Conservation (phyloP, 2,329 filamentous ascomycete species). For the Dothistroma pini region DNA sequence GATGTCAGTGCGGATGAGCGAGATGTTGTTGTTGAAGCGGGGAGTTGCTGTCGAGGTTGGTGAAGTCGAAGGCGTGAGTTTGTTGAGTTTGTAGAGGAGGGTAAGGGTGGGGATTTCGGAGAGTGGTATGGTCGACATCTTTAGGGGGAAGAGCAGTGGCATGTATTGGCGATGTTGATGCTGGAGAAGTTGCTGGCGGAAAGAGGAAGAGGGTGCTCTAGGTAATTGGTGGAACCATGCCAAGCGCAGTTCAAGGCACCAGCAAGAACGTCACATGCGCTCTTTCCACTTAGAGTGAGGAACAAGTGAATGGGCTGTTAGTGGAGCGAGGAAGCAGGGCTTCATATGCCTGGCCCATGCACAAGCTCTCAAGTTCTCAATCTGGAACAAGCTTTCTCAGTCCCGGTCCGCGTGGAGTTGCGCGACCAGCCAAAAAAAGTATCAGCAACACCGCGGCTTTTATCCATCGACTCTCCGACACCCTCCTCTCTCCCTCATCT, state of each 20-base stretch:
- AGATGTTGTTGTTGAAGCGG: slow-evolving; percentile 65
- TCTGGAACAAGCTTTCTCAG: neutral
- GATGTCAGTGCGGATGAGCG: slow-evolving; percentile 72
- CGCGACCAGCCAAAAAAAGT: neutral
- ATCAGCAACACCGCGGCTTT: neutral
- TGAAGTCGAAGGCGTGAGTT: slow-evolving; percentile 39
- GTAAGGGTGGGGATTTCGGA: slow-evolving; percentile 60
- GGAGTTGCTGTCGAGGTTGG: slow-evolving; percentile 43
- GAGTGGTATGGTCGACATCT: slow-evolving; percentile 37
- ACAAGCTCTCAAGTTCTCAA: neutral
- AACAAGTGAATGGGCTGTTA: neutral
- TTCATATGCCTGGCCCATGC: neutral
- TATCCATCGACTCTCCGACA: neutral
- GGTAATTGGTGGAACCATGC: neutral
- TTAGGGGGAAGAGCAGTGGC: slow-evolving; percentile 8
- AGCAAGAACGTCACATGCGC: neutral
- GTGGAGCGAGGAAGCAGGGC: neutral
- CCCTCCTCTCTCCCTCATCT: neutral
- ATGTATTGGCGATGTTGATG: neutral
- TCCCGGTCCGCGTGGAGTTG: neutral
- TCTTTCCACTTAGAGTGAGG: neutral
- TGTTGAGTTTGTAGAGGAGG: slow-evolving; percentile 60
- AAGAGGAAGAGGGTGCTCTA: neutral
- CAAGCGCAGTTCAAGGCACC: neutral
- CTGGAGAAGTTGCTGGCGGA: neutral